These are phyloP conservation scores for Cornus suecica DNA, from an alignment of 148 eudicot species.

Conservation along the genomic window DNA sequence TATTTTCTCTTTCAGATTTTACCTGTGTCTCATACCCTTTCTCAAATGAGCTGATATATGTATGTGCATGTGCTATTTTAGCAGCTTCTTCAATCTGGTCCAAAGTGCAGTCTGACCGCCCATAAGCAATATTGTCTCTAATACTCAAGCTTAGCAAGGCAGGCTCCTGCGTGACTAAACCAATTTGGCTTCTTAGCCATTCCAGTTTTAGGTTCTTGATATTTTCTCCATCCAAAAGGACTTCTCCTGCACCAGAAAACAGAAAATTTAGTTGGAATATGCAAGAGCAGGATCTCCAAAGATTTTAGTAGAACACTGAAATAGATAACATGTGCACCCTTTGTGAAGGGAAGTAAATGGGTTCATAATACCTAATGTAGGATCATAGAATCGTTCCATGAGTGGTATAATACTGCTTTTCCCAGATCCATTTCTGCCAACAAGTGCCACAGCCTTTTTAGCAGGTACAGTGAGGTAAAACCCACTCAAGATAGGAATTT, in stretches of 20 bases:
- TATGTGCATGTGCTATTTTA: constrained; percentile 90
- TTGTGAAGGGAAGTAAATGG: not conserved
- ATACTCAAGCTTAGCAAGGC: constrained; percentile 92
- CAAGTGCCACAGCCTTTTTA: constrained; percentile 95
- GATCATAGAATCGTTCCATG: constrained; percentile 98
- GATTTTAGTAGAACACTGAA: not conserved
- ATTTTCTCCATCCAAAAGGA: constrained; percentile 92
- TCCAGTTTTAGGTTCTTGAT: constrained; percentile 88
- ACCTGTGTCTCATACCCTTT: constrained; percentile 96
- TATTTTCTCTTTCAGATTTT: constrained; percentile 10
- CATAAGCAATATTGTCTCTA: constrained; percentile 93
- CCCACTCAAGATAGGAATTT: constrained; percentile 97
- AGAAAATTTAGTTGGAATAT: not conserved
- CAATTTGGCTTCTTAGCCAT: constrained; percentile 96
- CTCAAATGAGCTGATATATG: constrained; percentile 87
- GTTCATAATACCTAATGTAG: constrained; percentile 74
- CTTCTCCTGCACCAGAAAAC: constrained; percentile 69
- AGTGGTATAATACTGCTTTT: constrained; percentile 98
- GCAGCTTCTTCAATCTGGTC: constrained; percentile 99
- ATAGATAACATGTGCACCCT: not conserved
- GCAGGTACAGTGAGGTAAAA: constrained; percentile 94
- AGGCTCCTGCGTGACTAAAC: constrained; percentile 96
- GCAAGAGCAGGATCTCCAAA: not conserved
- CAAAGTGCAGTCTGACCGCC: constrained; percentile 59
- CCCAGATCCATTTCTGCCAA: constrained; percentile 97